These are phyloP conservation scores for Hypsizygus marmoreus DNA, from an alignment of 768 basidiomycete genomes.

Conservation along the genomic window DNA sequence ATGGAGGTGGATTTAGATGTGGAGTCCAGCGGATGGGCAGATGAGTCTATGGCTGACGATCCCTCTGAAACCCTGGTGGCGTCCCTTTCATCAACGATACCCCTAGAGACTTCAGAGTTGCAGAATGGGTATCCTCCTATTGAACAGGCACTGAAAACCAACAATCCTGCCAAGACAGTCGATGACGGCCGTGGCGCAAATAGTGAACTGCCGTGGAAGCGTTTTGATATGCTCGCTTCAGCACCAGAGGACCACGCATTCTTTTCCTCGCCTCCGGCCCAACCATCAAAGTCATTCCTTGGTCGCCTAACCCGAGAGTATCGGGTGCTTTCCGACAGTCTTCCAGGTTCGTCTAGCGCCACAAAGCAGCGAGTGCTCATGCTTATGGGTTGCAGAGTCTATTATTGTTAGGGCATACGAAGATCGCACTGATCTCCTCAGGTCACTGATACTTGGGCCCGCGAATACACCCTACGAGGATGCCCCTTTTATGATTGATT, in stretches of 20 bases:
- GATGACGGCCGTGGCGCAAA: too few relatives aligned
- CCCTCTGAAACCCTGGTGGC: neutral
- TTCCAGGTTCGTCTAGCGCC: constrained; percentile 66
- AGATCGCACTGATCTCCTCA: constrained; percentile 83
- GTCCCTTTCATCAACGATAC: too few relatives aligned
- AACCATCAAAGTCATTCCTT: constrained; percentile 74
- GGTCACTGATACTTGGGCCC: constrained; percentile 89
- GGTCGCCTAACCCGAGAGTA: constrained; percentile 83
- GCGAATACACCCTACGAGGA: constrained; percentile 95
- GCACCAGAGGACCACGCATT: constrained; percentile 87
- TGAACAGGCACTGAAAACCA: neutral
- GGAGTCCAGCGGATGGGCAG: constrained; percentile 18
- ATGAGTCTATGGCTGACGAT: constrained; percentile 10
- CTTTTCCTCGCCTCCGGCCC: constrained; percentile 56
- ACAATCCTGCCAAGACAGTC: too few relatives aligned
- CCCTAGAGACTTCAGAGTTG: too few relatives aligned
- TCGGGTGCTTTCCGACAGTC: constrained; percentile 70
- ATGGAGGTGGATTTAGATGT: constrained; percentile 21
- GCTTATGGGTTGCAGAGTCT: constrained; percentile 52
- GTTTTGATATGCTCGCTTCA: constrained; percentile 77
- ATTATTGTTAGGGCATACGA: constrained; percentile 91
- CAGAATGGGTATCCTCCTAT: too few relatives aligned
- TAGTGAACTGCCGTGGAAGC: constrained; percentile 61
- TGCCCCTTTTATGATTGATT: constrained; percentile 94
- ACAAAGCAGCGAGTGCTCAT: neutral